Evolutionary conservation across 768 basidiomycete genomes (phyloP).

Genomic region (Suillus sp.): DNA sequence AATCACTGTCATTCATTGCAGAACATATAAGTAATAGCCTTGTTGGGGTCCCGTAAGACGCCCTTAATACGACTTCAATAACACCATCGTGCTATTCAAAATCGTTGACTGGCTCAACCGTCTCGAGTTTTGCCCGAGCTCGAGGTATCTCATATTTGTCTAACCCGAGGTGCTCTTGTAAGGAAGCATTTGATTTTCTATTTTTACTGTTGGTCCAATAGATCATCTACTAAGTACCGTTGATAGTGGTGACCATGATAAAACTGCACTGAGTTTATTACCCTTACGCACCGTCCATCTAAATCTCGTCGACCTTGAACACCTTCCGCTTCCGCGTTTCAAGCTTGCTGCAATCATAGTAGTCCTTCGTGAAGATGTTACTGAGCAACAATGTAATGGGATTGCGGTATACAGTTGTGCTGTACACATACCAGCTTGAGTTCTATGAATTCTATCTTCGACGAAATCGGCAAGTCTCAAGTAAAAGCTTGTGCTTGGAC

Average conservation of each 20-base stretch:
- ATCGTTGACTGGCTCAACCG: not conserved
- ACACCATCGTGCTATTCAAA: not conserved
- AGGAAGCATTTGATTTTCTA: not conserved
- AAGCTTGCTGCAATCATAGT: not conserved
- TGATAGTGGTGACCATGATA: not conserved
- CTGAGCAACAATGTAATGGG: not conserved
- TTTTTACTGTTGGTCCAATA: not conserved
- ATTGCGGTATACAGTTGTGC: not conserved
- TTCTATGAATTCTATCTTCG: not conserved
- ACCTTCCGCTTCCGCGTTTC: not conserved
- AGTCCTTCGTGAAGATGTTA: not conserved
- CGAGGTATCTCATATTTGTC: not conserved
- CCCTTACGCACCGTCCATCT: not conserved
- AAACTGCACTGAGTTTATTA: not conserved
- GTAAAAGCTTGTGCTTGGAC: conserved; percentile 35
- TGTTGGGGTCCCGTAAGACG: not conserved
- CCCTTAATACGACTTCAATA: not conserved
- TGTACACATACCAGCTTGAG: not conserved
- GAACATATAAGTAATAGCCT: not conserved
- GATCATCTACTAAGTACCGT: not conserved
- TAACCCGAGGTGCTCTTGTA: not conserved
- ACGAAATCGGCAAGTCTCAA: not conserved
- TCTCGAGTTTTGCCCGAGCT: not conserved
- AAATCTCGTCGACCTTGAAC: not conserved
- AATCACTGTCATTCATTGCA: not conserved